Evolutionary conservation across 179 eudicot species (phyloP).

Genomic region (Beta macrorhiza): DNA sequence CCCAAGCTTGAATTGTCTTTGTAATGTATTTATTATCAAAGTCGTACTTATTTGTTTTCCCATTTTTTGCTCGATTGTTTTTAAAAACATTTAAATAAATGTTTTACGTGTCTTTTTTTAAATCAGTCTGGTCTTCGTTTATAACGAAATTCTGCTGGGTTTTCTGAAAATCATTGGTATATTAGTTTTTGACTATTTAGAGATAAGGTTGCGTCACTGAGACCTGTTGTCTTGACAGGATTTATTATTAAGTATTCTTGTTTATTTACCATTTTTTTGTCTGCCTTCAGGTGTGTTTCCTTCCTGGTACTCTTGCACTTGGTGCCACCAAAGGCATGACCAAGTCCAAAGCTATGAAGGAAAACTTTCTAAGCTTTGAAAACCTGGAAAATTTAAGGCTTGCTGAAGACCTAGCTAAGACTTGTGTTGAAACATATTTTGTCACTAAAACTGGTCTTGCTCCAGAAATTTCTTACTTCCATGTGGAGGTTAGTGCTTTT

Average conservation of each 20-base stretch:
- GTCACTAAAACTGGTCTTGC: constrained; percentile 93
- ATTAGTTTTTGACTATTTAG: background rate
- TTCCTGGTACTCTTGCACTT: constrained; percentile 90
- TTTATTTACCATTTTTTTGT: constrained; percentile 1
- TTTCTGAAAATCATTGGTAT: background rate
- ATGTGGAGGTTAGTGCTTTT: constrained; percentile 58
- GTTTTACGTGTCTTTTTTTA: too few species aligned
- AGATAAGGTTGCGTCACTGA: background rate
- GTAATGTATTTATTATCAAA: background rate
- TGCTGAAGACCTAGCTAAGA: constrained; percentile 86
- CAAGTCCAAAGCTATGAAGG: constrained; percentile 70
- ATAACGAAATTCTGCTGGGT: background rate
- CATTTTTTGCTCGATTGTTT: background rate
- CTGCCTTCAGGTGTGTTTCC: constrained; percentile 76
- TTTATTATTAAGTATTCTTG: background rate
- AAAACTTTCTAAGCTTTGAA: constrained; percentile 60
- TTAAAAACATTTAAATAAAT: too few species aligned
- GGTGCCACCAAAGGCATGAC: constrained; percentile 91
- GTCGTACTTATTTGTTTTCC: background rate
- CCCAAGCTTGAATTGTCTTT: background rate
- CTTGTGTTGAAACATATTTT: constrained; percentile 84
- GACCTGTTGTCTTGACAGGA: background rate
- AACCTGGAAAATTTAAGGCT: constrained; percentile 84
- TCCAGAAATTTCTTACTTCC: constrained; percentile 90
- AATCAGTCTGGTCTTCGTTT: too few species aligned